Evolutionary conservation across 176 grass and related monocot species (phyloP).

Genomic region (Hyparrhenia diplandra): DNA sequence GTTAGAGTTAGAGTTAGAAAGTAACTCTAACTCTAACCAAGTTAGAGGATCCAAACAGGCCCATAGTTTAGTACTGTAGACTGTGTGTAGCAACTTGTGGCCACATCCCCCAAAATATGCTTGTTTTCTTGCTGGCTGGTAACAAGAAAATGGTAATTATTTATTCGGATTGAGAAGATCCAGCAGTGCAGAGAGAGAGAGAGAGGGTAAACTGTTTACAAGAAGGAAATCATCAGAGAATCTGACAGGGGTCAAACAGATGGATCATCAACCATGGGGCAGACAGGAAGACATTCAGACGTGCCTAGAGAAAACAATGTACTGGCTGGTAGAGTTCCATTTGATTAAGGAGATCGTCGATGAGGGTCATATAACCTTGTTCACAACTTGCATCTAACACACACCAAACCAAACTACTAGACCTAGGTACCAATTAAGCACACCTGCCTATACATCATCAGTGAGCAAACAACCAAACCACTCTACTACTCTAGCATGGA

Average conservation of each 20-base stretch:
- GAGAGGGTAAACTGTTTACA: neutral
- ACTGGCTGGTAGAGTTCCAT: no score
- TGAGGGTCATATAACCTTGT: no score
- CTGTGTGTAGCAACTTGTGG: neutral
- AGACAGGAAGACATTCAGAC: conserved; percentile 10
- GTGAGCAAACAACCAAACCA: neutral
- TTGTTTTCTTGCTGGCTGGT: neutral
- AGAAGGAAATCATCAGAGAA: neutral
- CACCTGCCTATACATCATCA: neutral
- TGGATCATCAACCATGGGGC: neutral
- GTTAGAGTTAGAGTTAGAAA: no score
- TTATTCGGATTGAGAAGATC: neutral
- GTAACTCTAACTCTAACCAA: no score
- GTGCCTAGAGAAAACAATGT: neutral
- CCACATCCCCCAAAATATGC: neutral
- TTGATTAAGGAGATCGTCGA: neutral
- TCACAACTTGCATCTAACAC: no score
- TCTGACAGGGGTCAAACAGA: conserved; percentile 1
- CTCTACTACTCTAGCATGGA: neutral
- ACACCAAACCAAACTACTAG: neutral
- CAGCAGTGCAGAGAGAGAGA: neutral
- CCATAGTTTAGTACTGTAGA: neutral
- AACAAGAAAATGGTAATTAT: neutral
- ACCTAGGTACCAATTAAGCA: neutral
- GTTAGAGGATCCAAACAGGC: no score